phyloP scores from a whole-genome alignment of 1,139 yeast species.

The Nakaseomyces nivariensis region DNA sequence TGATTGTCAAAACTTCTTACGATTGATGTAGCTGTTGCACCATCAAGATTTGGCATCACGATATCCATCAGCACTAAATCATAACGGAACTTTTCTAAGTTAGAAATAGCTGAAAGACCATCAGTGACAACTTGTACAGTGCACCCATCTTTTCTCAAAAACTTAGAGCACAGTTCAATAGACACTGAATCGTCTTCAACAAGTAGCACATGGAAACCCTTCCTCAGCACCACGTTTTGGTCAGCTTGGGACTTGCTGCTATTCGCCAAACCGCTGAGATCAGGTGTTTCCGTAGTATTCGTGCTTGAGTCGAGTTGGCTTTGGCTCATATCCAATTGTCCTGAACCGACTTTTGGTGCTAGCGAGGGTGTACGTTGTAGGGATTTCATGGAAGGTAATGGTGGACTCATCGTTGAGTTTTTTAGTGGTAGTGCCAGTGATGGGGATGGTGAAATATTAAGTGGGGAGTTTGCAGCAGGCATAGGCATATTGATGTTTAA shows the following conservation, averaged over 20 bases:
- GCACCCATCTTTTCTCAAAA: constrained; percentile 80
- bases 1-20: constrained; percentile 73
- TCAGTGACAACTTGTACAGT: constrained; percentile 87
- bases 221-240: constrained; percentile 16
- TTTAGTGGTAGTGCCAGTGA: neutral
- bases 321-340: neutral
- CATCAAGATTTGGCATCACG: constrained; percentile 90
- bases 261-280: neutral
- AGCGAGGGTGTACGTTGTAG: constrained; percentile 3
- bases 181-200: constrained; percentile 87
- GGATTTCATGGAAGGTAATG: constrained; percentile 5
- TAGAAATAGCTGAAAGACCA: constrained; percentile 79
- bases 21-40: constrained; percentile 84
- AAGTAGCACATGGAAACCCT: constrained; percentile 56
- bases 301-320: neutral
- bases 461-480: neutral
- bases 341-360: neutral
- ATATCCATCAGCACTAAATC: constrained; percentile 88
- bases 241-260: neutral
- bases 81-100: constrained; percentile 64
- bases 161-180: constrained; percentile 66
- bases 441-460: neutral
- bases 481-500: constrained; percentile 12
- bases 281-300: neutral
- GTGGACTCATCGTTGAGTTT: constrained; percentile 8